Base-by-base conservation (phyloP, 1,139 yeast genomes). In the Blastobotrys apis region DNA sequence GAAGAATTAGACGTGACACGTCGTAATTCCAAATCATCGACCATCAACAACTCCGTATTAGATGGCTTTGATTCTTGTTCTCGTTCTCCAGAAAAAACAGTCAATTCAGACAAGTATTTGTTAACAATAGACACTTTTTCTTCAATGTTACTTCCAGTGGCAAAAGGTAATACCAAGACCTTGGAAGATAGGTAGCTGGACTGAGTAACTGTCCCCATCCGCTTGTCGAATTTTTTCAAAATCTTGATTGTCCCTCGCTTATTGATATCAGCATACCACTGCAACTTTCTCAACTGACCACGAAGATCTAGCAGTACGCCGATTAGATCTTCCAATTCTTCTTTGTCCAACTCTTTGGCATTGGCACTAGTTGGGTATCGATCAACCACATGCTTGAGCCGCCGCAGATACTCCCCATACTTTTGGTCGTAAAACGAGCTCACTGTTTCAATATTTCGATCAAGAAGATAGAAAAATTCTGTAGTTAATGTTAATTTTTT, bases 181-280 rank as follows among this genome's bases (percentile, higher is more conserved):
- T 94, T 78, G 1, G 92, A 77, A 21, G 74, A 65, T 48, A 88
- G 68, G 58, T 84, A 88, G 26, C 74, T 69, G 39, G 77, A 78
- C 62, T 84, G 86, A 49, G 83, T 80, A 50, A 73, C 70, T 20
- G 81, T 77, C 10, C 90, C 85, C 46, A 83, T 72, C 62, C 87
- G 87, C 68, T 92, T 92, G 63, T 92, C 97, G 55, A 88, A 73
- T 53, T 88, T 88, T 68, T 92, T 92, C 60, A 92, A 71, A 53
- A 92, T 92, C 68, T 92, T 92, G 47, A 80, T 75, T 58, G 88
- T 84, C 0, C 96, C 98, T 50, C 92, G 81, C 62, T 84, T 87
- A 68, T 92, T 92, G 57, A 90, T 76, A 57, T 90, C 97, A 15
- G 95, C 94, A 63, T 79, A 92, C 96, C 97, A 90, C 62, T 68